These are phyloP conservation scores for Chlamydomonas sphaeroides DNA, from an alignment of 139 green algal genomes.

Conservation along the genomic window DNA sequence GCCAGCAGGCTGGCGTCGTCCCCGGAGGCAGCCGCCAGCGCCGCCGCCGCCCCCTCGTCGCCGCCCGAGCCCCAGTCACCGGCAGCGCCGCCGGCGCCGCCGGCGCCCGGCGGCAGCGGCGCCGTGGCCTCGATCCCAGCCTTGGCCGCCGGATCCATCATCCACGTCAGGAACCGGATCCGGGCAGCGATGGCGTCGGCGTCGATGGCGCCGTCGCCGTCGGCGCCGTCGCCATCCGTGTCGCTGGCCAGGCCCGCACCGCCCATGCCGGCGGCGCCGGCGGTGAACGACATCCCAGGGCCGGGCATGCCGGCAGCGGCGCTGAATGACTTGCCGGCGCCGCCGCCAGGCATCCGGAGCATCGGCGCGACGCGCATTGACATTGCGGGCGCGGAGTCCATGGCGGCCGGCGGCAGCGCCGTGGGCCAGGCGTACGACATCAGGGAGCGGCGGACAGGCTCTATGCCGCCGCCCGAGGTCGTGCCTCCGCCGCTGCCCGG, in stretches of 20 bases:
- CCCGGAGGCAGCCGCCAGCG: neutral
- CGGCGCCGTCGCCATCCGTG: neutral
- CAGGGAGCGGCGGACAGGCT: no score
- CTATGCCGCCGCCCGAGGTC: no score
- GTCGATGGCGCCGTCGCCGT: neutral
- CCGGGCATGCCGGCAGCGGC: no score
- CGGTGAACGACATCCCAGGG: no score
- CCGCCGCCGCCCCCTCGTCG: neutral
- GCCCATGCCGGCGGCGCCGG: neutral
- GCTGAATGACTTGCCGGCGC: no score
- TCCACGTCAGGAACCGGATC: conserved; percentile 16
- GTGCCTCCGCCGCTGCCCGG: no score
- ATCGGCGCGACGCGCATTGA: no score
- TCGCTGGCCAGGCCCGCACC: neutral
- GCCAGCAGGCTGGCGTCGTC: conserved; percentile 28
- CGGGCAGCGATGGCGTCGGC: neutral
- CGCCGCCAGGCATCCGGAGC: neutral
- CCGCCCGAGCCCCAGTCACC: neutral
- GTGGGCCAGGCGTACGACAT: no score
- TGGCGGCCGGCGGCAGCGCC: no score
- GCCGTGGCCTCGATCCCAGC: neutral
- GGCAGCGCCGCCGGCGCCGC: neutral
- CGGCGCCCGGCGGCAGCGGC: neutral
- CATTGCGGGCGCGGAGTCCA: no score
- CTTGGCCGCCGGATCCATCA: conserved; percentile 5